A percentile compares a stretch with the other conserved stretches of the same genome.
Conservation (phyloP, 495 filamentous ascomycete species). For the Clohesyomyces aquaticus region DNA sequence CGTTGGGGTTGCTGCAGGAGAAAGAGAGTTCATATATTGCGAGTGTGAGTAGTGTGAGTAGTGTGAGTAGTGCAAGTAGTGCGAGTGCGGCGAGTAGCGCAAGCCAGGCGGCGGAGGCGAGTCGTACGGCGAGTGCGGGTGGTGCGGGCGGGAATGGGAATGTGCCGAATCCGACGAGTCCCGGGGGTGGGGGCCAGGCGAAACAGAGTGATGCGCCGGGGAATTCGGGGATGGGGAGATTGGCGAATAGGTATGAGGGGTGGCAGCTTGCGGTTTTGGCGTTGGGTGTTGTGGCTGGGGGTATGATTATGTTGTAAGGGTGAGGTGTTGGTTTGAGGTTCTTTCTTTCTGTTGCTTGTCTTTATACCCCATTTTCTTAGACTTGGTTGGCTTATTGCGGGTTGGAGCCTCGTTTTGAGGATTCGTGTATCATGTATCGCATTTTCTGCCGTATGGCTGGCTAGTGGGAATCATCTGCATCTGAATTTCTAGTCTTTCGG, state of each 20-base stretch:
- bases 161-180: not conserved
- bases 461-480: too few relatives aligned
- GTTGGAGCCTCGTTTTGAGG: too few relatives aligned
- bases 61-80: not conserved
- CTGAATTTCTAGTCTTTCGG: too few relatives aligned
- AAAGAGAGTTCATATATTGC: not conserved
- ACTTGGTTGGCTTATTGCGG: too few relatives aligned
- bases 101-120: not conserved
- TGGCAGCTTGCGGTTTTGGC: conserved; percentile 4
- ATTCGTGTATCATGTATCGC: too few relatives aligned
- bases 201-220: not conserved
- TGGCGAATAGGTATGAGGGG: not conserved
- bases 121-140: not conserved
- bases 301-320: conserved; percentile 2
- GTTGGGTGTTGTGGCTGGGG: not conserved
- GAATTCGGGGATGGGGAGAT: not conserved
- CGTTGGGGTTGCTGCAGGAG: not conserved
- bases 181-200: not conserved
- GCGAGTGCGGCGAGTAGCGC: not conserved
- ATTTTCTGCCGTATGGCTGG: too few relatives aligned
- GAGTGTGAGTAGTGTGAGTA: not conserved
- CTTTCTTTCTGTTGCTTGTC: not conserved
- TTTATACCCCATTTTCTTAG: not conserved
- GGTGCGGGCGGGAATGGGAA: not conserved
- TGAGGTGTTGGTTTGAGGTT: not conserved